phyloP scores from a whole-genome alignment of 257 asterid genomes.

The Schizonepeta tenuifolia region DNA sequence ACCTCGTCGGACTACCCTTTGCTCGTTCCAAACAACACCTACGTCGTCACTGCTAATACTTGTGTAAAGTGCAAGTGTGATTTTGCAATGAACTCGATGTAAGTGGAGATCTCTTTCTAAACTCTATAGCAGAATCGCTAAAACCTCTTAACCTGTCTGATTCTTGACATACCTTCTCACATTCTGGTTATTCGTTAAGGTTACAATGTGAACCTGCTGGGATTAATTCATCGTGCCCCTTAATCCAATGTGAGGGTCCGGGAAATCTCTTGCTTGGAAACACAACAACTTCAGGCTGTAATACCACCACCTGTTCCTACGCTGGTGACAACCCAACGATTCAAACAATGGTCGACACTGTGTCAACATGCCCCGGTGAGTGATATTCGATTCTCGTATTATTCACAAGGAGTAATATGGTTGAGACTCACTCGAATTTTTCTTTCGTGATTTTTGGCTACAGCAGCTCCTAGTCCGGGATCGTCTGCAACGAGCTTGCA shows the following conservation, averaged over 20 bases:
- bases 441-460: conserved; percentile 10
- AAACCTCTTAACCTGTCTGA: no score
- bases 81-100: conserved; percentile 67
- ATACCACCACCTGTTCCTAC: conserved; percentile 61
- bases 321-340: conserved; percentile 61
- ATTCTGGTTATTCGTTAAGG: conserved; percentile 41
- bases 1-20: conserved; percentile 68
- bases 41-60: conserved; percentile 64
- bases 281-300: conserved; percentile 50
- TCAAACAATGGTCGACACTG: conserved; percentile 38
- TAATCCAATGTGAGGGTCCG: conserved; percentile 56
- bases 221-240: conserved; percentile 57
- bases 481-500: conserved; percentile 40
- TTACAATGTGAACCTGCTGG: conserved; percentile 65
- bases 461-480: conserved; percentile 51
- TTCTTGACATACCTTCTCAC: not conserved
- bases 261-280: conserved; percentile 53
- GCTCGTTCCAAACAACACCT: conserved; percentile 66
- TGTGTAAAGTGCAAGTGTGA: conserved; percentile 78
- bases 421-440: not conserved
- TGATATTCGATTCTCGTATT: not conserved
- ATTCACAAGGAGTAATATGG: not conserved
- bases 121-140: not conserved
- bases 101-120: conserved; percentile 33
- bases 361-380: conserved; percentile 75